phyloP scores from a whole-genome alignment of 202 grass and related monocot genomes.

The Carex arenaria region DNA sequence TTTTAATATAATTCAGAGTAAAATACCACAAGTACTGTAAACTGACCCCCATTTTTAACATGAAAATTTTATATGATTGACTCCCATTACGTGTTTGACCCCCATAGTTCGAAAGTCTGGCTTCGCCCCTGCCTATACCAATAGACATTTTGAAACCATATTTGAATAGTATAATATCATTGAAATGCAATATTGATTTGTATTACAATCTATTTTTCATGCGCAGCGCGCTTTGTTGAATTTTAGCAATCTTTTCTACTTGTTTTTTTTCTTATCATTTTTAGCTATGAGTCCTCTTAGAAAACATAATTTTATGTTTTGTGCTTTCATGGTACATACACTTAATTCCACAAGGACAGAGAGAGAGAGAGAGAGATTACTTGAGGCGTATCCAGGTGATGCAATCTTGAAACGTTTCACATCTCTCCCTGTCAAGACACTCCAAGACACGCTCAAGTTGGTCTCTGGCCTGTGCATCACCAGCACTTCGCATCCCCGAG shows the following conservation, averaged over 20 bases:
- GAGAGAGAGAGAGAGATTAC: slow-evolving; percentile 35
- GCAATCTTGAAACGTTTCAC: slow-evolving; percentile 84
- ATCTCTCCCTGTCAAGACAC: slow-evolving; percentile 75
- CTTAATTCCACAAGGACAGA: background rate
- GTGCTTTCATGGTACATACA: background rate
- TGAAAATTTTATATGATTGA: too few relatives aligned
- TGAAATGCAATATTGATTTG: background rate
- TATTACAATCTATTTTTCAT: background rate
- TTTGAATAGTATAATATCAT: background rate
- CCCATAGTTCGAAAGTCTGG: too few relatives aligned
- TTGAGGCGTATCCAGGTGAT: slow-evolving; percentile 83
- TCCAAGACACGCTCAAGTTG: slow-evolving; percentile 83
- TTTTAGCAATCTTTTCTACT: background rate
- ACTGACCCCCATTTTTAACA: too few relatives aligned
- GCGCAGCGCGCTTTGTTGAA: background rate
- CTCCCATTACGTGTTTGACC: too few relatives aligned
- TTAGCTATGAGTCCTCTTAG: background rate
- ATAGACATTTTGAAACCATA: background rate
- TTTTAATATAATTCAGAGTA: too few relatives aligned
- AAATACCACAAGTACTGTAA: too few relatives aligned
- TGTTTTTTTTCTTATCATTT: background rate
- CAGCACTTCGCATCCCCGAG: slow-evolving; percentile 60
- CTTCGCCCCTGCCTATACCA: too few relatives aligned
- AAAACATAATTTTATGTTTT: background rate
- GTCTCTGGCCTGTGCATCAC: slow-evolving; percentile 91